A percentile compares a stretch with the other conserved stretches of the same genome.
Conservation (phyloP, 352 stramenopile genomes). For the Pythium scleroteichum region DNA sequence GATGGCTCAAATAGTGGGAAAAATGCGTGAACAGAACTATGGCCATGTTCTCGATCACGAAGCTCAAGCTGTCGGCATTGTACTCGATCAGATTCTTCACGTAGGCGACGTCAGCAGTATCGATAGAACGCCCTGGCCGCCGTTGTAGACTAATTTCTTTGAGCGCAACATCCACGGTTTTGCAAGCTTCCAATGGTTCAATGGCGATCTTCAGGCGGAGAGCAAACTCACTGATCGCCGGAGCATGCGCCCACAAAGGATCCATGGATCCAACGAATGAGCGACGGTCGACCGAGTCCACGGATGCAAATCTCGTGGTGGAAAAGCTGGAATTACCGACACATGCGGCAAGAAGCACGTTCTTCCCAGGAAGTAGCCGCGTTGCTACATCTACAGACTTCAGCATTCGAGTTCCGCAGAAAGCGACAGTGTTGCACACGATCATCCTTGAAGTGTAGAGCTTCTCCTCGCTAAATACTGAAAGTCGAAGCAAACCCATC, state of each 20-base stretch:
- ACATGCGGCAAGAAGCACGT: conserved; percentile 48
- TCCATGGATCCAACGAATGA: conserved; percentile 59
- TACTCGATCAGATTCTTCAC: conserved; percentile 70
- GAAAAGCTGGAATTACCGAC: conserved; percentile 19
- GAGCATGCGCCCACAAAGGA: conserved; percentile 59
- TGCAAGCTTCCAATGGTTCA: conserved; percentile 49
- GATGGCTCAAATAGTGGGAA: conserved; percentile 51
- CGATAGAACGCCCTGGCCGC: conserved; percentile 25
- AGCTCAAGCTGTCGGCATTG: conserved; percentile 70
- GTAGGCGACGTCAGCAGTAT: conserved; percentile 42
- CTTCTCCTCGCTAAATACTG: conserved; percentile 78
- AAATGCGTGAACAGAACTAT: conserved; percentile 74
- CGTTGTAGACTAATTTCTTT: not conserved
- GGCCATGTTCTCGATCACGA: conserved; percentile 79
- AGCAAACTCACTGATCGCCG: conserved; percentile 62
- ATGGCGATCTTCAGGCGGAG: conserved; percentile 53
- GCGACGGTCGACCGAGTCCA: conserved; percentile 52
- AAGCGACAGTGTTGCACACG: conserved; percentile 72
- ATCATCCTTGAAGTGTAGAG: conserved; percentile 82
- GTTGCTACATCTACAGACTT: conserved; percentile 45
- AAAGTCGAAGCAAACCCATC: conserved; percentile 50
- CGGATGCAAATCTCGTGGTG: conserved; percentile 43
- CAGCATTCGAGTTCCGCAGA: conserved; percentile 76
- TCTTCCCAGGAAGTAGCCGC: conserved; percentile 32
- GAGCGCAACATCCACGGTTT: conserved; percentile 28